Evolutionary conservation across 768 basidiomycete species (phyloP).

Genomic region (Candolleomyces eurysporus): DNA sequence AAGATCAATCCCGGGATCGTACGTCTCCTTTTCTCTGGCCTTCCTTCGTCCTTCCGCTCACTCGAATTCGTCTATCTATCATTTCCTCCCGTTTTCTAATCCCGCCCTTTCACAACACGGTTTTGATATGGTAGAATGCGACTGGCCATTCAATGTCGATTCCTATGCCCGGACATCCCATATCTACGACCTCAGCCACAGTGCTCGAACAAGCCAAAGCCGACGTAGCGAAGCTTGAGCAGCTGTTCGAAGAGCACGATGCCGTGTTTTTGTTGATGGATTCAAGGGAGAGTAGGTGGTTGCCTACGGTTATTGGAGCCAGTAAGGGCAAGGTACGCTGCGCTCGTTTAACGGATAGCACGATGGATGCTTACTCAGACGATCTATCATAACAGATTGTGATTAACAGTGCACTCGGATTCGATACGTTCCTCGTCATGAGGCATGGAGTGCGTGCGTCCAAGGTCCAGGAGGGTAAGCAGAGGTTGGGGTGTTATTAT

Average conservation of each 20-base stretch:
- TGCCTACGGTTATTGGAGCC: slow-evolving; percentile 86
- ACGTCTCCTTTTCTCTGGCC: slow-evolving; percentile 26
- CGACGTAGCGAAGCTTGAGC: slow-evolving; percentile 73
- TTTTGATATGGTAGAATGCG: slow-evolving; percentile 57
- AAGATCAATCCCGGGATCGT: slow-evolving; percentile 94
- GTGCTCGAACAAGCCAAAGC: slow-evolving; percentile 51
- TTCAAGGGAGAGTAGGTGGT: slow-evolving; percentile 95
- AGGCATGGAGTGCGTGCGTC: slow-evolving; percentile 75
- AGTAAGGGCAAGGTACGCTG: slow-evolving; percentile 74
- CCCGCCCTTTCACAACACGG: not conserved
- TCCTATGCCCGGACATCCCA: slow-evolving; percentile 97
- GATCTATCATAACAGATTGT: slow-evolving; percentile 57
- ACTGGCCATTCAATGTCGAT: slow-evolving; percentile 75
- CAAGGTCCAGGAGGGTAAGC: slow-evolving; percentile 22
- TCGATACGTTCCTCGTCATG: slow-evolving; percentile 97
- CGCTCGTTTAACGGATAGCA: not conserved
- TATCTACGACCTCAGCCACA: slow-evolving; percentile 48
- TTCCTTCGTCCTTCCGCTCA: not conserved
- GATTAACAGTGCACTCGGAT: slow-evolving; percentile 91
- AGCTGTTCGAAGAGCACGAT: slow-evolving; percentile 82
- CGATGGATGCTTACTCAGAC: not conserved
- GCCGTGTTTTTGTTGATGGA: slow-evolving; percentile 95
- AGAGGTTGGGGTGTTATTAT: slow-evolving; percentile 87
- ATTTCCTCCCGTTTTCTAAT: too few species aligned
- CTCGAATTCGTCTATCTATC: too few species aligned